Evolutionary conservation across 2,329 filamentous ascomycete species (phyloP).

Genomic region (Alternaria longipes): DNA sequence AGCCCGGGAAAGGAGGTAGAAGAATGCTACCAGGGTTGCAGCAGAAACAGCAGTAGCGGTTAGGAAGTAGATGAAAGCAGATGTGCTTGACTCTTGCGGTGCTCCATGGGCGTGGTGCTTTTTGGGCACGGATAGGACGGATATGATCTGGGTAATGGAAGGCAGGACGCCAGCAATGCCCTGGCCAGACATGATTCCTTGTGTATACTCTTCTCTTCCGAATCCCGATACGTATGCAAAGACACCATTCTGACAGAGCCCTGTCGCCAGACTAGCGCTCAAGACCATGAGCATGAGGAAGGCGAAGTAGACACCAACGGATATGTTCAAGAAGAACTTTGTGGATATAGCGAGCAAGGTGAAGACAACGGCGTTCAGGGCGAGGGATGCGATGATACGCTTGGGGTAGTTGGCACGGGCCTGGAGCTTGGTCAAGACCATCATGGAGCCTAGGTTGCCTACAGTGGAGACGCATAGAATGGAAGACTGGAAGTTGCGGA

Average conservation of each 20-base stretch:
- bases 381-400: conserved; percentile 79
- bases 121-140: conserved; percentile 73
- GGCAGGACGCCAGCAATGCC: conserved; percentile 91
- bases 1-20: conserved; percentile 72
- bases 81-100: conserved; percentile 63
- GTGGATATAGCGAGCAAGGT: conserved; percentile 83
- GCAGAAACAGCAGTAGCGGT: conserved; percentile 82
- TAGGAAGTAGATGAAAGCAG: conserved; percentile 90
- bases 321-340: conserved; percentile 68
- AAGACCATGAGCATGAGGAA: conserved; percentile 87
- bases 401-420: conserved; percentile 84
- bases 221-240: conserved; percentile 92
- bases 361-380: conserved; percentile 81
- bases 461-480: conserved; percentile 87
- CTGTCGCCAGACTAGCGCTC: conserved; percentile 79
- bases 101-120: conserved; percentile 49
- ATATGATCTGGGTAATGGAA: conserved; percentile 83
- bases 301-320: conserved; percentile 74
- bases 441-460: conserved; percentile 79
- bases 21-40: conserved; percentile 74
- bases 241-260: conserved; percentile 89
- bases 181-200: conserved; percentile 96
- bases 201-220: conserved; percentile 86
- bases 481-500: conserved; percentile 85
- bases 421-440: conserved; percentile 82